Conservation (phyloP, 2,329 filamentous ascomycete species). For the Pseudofabraea citricarpa region DNA sequence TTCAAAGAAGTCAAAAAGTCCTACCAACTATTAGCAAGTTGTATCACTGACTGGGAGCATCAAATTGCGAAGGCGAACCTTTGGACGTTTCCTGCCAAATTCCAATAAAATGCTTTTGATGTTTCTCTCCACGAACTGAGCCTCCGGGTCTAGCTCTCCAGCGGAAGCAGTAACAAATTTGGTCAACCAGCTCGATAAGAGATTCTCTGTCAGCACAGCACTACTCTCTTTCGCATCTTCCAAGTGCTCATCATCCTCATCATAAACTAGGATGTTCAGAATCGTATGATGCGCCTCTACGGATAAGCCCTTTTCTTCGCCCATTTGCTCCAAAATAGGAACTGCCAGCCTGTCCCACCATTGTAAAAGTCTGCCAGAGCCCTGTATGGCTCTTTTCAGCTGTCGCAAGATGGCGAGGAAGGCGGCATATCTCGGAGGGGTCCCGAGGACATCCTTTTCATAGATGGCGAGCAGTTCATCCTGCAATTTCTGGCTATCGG, state of each 20-base stretch:
- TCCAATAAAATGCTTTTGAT: conserved; percentile 39
- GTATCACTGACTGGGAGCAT: conserved; percentile 1
- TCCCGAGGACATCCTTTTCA: conserved; percentile 55
- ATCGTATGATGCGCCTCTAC: conserved; percentile 61
- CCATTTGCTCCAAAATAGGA: conserved; percentile 51
- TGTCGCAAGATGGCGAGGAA: conserved; percentile 65
- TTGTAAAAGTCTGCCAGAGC: conserved; percentile 56
- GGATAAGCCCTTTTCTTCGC: conserved; percentile 58
- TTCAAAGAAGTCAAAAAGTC: conserved; percentile 64
- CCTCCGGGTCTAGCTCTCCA: conserved; percentile 36
- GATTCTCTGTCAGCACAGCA: conserved; percentile 49
- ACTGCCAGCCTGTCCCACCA: conserved; percentile 67
- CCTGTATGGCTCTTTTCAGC: conserved; percentile 59
- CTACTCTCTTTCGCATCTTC: conserved; percentile 38
- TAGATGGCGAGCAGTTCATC: conserved; percentile 68
- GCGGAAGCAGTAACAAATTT: conserved; percentile 32
- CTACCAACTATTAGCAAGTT: conserved; percentile 35
- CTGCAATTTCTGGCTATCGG: conserved; percentile 64
- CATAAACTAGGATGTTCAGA: conserved; percentile 58
- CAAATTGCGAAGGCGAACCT: conserved; percentile 30
- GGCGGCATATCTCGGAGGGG: conserved; percentile 52
- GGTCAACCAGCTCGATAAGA: conserved; percentile 54
- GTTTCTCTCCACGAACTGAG: conserved; percentile 35
- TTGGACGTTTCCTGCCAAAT: conserved; percentile 63
- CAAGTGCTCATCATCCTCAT: conserved; percentile 49